Evolutionary conservation across 306 rosid species (phyloP), one percentile per base, ranked within the genome.

Genomic region (Fragaria nilgerrensis): DNA sequence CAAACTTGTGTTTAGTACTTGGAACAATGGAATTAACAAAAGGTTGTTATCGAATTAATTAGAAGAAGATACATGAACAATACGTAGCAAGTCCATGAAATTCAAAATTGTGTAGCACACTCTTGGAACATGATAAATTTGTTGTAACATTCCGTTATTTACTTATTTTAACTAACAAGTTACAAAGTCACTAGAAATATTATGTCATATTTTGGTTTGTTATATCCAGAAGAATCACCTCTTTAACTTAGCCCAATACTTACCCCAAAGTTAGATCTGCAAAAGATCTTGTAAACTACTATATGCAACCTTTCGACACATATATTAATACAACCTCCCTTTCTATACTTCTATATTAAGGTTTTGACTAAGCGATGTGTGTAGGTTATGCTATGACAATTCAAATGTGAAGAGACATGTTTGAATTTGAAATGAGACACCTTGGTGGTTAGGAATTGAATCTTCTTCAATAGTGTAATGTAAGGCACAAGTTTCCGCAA

Each of bases 1-100:
- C 58, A 53, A 53, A 72, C 39, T 73, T n/a, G 63, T 36, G 63
- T 48, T 13, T n/a, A 48, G 49, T 7, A 47, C 73, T 61, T 27
- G 15, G 67, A 61, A 61, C 67, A 61, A 61, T 61, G 41, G 41
- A 61, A 27, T 14, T 5, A 13, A 61, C 8, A 20, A 20, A 53
- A 8, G 32, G 68, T 62, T 27, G 66, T 13, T 61, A 61, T 61
- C 66, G 12, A 27, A 27, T 61, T 13, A 27, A 27, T 37, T 20
- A 23, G n/a, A 53, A 49, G 7, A 15, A 49, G 53, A 49, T 49
- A 49, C 16, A 14, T 16, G 17, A 49, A 49, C 44, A 15, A 14
- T 16, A 14, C 17, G 16, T 19, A 52, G n/a, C 3, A 52, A 52
- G 9, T 52, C 16, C 59, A 52, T 52, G 23, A 20, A 20, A 1